These are phyloP conservation scores for Ogataea allantospora DNA, from an alignment of 805 yeast species.

Conservation along the genomic window DNA sequence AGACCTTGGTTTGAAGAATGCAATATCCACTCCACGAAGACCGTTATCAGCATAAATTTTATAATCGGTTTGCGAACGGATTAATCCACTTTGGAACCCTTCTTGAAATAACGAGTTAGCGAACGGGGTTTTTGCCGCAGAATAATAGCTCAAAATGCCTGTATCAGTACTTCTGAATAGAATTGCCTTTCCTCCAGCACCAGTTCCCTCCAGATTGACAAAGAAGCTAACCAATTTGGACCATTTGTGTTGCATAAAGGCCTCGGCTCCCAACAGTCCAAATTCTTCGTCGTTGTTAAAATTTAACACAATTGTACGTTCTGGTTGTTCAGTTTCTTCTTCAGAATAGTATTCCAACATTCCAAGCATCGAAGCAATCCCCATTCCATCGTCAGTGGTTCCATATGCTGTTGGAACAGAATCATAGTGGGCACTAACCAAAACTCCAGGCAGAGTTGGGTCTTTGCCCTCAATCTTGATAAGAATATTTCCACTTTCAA, in stretches of 20 bases:
- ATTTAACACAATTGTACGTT: conserved; percentile 73
- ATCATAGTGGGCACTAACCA: conserved; percentile 85
- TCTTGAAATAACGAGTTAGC: conserved; percentile 81
- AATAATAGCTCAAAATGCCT: conserved; percentile 59
- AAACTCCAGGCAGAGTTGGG: conserved; percentile 57
- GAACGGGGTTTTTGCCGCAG: conserved; percentile 63
- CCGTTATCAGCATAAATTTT: conserved; percentile 66
- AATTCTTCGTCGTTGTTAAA: conserved; percentile 90
- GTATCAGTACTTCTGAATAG: conserved; percentile 81
- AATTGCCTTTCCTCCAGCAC: conserved; percentile 83
- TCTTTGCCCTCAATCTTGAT: conserved; percentile 71
- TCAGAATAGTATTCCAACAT: conserved; percentile 49
- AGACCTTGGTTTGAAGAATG: conserved; percentile 82
- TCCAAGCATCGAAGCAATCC: conserved; percentile 78
- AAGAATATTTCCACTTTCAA: conserved; percentile 77
- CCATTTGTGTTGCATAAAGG: conserved; percentile 76
- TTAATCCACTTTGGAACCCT: conserved; percentile 71
- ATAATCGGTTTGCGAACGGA: conserved; percentile 84
- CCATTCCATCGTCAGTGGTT: conserved; percentile 90
- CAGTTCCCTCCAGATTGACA: conserved; percentile 87
- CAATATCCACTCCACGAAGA: conserved; percentile 83
- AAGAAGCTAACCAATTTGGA: conserved; percentile 57
- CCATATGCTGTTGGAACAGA: conserved; percentile 86
- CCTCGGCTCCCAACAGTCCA: conserved; percentile 78
- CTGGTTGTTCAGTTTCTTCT: conserved; percentile 46